These are phyloP conservation scores for Cantharellus anzutake DNA, from an alignment of 768 basidiomycete species.

Conservation along the genomic window DNA sequence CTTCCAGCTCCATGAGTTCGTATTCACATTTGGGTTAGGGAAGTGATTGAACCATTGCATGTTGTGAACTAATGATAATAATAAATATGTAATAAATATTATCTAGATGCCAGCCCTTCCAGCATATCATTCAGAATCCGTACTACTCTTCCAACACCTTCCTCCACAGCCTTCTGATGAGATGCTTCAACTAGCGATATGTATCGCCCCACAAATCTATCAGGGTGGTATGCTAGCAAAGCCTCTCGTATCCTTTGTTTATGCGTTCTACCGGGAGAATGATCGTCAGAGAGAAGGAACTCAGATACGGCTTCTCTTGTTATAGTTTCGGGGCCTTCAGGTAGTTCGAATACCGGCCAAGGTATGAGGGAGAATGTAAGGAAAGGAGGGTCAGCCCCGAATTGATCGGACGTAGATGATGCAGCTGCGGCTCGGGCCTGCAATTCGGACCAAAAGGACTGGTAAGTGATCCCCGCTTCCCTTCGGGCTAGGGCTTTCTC, in stretches of 20 bases:
- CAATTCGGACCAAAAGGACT: constrained; percentile 28
- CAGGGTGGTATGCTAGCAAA: constrained; percentile 26
- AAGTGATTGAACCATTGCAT: no score
- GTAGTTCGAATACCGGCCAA: constrained; percentile 30
- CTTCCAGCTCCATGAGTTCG: no score
- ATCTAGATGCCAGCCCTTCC: constrained; percentile 1
- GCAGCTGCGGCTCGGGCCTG: constrained; percentile 16
- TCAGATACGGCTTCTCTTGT: constrained; percentile 22
- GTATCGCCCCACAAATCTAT: constrained; percentile 16
- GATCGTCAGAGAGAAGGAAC: constrained; percentile 30
- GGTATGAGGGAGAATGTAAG: constrained; percentile 35
- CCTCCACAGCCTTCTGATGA: constrained; percentile 12
- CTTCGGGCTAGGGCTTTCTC: not conserved
- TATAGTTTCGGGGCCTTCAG: constrained; percentile 17
- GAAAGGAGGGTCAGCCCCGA: constrained; percentile 5
- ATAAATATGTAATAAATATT: not conserved
- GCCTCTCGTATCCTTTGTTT: constrained; percentile 39
- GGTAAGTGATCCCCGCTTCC: constrained; percentile 34
- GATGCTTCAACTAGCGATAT: not conserved
- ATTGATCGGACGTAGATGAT: constrained; percentile 7
- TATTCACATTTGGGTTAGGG: no score
- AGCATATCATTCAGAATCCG: constrained; percentile 16
- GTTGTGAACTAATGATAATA: no score
- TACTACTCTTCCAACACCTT: constrained; percentile 16
- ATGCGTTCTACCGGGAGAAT: constrained; percentile 24